Evolutionary conservation across 768 basidiomycete genomes (phyloP), one percentile per base, ranked within the genome.

Genomic region (Piloderma croceum): DNA sequence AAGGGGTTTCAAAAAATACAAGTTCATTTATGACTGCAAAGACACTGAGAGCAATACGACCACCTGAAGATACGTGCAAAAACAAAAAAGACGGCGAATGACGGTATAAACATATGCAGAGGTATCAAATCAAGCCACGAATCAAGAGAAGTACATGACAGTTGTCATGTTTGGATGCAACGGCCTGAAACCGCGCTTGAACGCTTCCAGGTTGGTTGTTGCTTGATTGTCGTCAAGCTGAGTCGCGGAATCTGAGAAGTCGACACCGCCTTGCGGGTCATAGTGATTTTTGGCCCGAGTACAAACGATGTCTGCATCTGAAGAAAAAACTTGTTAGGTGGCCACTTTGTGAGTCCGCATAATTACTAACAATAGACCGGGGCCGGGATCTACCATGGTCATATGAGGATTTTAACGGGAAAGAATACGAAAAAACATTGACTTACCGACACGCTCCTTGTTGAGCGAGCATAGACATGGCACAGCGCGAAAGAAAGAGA

Each of bases 221-320:
- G 62, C 67, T 40, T 65, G 62, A 1, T 57, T 58, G 1, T 67
- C 62, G 45, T 71, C 70, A 25, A 61, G 43, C 13, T 73, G 67
- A 2, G 76, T 77, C n/a, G 66, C 72, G 0, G 74, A 68, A 10
- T 83, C 83, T 0, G 78, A 76, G 44, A 82, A 69, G 48, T 81
- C 74, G 0, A 85, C 47, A 7, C 46, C 54, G n/a, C 64, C 65
- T 15, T 69, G 63, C 2, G 87, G 85, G 42, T 81, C 76, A 49
- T 83, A 89, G 49, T 90, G 86, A 50, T 87, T 85, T 62, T 83
- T 87, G 0, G 86, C 82, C 3, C 88, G 74, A 1, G 82, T 69
- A 54, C 87, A 90, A 15, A 79, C 70, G 18, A 81, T 83, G 53
- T 88, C 83, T 6, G 84, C 85, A 54, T 88, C 85, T 87, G 45